Evolutionary conservation across 805 yeast species (phyloP).

Genomic region (Kazachstania viticola): DNA sequence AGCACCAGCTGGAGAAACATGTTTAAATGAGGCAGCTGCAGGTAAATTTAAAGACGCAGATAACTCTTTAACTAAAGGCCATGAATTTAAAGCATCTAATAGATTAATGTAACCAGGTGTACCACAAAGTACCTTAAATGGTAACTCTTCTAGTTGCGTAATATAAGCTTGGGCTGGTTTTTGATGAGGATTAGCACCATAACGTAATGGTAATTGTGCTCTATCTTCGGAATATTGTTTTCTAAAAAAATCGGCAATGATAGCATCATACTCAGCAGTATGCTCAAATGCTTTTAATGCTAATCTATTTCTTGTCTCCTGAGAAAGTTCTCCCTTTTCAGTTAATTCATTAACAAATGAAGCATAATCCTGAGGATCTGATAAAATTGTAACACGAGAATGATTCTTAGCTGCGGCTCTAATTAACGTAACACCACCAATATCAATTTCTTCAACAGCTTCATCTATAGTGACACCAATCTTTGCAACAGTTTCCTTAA

Average conservation of each 20-base stretch:
- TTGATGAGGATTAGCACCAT: conserved; percentile 99
- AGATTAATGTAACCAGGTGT: conserved; percentile 97
- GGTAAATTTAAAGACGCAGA: conserved; percentile 90
- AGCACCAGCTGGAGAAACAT: conserved; percentile 97
- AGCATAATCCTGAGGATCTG: conserved; percentile 92
- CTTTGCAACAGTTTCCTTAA: conserved; percentile 93
- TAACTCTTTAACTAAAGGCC: conserved; percentile 97
- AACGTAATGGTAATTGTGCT: conserved; percentile 87
- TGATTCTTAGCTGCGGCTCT: conserved; percentile 99
- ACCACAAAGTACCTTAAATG: conserved; percentile 87
- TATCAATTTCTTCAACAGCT: conserved; percentile 97
- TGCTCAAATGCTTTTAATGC: conserved; percentile 97
- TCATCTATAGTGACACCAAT: conserved; percentile 91
- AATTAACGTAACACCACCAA: conserved; percentile 93
- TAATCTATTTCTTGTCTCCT: conserved; percentile 63
- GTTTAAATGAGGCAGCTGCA: conserved; percentile 98
- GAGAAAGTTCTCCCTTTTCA: conserved; percentile 54
- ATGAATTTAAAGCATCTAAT: conserved; percentile 91
- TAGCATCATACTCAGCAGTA: conserved; percentile 94
- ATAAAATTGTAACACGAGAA: conserved; percentile 85
- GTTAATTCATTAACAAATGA: conserved; percentile 72
- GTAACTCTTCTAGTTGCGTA: conserved; percentile 70
- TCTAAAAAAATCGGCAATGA: conserved; percentile 94
- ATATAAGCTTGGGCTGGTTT: conserved; percentile 98
- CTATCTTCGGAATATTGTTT: conserved; percentile 87